Percentiles rank a stretch among this genome's conserved stretches.
Evolutionary conservation across 345 rosid genomes (phyloP).

Genomic region (Bruguiera gymnorhiza): DNA sequence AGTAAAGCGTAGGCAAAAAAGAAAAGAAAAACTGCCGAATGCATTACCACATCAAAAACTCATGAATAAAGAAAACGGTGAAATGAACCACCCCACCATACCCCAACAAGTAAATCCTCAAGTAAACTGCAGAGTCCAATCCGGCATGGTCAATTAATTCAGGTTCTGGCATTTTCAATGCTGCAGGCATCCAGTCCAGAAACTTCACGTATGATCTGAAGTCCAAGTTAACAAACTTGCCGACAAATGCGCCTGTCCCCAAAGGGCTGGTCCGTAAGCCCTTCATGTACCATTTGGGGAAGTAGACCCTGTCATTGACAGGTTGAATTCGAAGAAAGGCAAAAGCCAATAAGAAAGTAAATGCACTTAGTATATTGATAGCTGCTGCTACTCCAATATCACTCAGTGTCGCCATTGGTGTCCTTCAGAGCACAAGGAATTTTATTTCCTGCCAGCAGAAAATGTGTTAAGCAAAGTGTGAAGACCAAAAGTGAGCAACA

Average conservation of each 20-base stretch:
- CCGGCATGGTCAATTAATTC: slow-evolving; percentile 91
- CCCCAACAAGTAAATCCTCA: slow-evolving; percentile 86
- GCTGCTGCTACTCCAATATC: slow-evolving; percentile 85
- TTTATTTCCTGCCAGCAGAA: slow-evolving; percentile 11
- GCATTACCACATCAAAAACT: not conserved
- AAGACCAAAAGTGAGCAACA: no score
- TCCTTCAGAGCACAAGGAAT: slow-evolving; percentile 6
- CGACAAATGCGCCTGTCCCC: slow-evolving; percentile 47
- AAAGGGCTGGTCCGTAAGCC: slow-evolving; percentile 71
- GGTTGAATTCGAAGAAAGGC: slow-evolving; percentile 87
- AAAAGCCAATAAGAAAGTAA: slow-evolving; percentile 71
- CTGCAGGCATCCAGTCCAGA: slow-evolving; percentile 91
- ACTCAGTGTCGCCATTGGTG: slow-evolving; percentile 62
- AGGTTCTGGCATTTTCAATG: slow-evolving; percentile 87
- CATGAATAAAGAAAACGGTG: no score
- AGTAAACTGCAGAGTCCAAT: slow-evolving; percentile 78
- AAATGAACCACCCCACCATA: slow-evolving; percentile 25
- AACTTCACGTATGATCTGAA: slow-evolving; percentile 63
- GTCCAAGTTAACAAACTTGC: slow-evolving; percentile 77
- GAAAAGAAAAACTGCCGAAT: not conserved
- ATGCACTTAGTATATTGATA: slow-evolving; percentile 72
- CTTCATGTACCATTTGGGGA: slow-evolving; percentile 90
- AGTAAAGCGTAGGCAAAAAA: no score
- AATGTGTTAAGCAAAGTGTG: not conserved
- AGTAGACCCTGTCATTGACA: slow-evolving; percentile 83